Base-by-base conservation (phyloP, 495 filamentous ascomycete genomes). In the Pseudoneurospora amorphoporcata region DNA sequence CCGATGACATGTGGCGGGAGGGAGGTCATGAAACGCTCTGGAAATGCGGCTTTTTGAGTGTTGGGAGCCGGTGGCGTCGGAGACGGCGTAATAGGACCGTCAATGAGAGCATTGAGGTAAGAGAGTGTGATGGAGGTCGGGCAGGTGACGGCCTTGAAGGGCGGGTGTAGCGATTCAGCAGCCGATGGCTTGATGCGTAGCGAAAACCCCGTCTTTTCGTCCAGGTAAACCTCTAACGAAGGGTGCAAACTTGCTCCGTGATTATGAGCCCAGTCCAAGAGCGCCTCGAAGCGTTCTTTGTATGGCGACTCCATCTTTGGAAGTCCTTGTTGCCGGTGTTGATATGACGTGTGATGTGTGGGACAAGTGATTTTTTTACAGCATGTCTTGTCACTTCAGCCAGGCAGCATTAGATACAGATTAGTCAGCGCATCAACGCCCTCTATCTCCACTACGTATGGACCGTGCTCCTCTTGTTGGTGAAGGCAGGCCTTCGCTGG, bases 1-100 rank as follows among this genome's bases (percentile, higher is more conserved):
- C 84, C 84, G 41, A 83, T 74, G 68, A 86, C 84, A 70, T 86
- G 80, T 0, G 84, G 82, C 10, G 83, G 84, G 35, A 77, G 70
- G 0, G 73, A 71, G 7, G 74, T 53, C 73, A 85, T 76, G 74
- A 86, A 85, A 29, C 76, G 72, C 4, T 69, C 29, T 5, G 84
- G 82, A 42, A 86, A 85, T 8, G 75, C 72, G 12, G 76, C 58
- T 35, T 39, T 23, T 1, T 70, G 8, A 32, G 23, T 68, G 3
- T 68, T 37, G 16, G 23, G 1, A 39, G n/a, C 5, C 5, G 72
- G 17, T 12, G 43, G 9, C 19, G 70, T 29, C 35, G 5, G 17
- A 0, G 58, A 58, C 4, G 47, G 41, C 14, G 29, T 39, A 40
- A 76, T 42, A 23, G 79, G 72, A 3, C 79, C 79, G 37, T 77